phyloP scores from a whole-genome alignment of 2,329 filamentous ascomycete genomes.

The Cylindrodendrum hubeiense region DNA sequence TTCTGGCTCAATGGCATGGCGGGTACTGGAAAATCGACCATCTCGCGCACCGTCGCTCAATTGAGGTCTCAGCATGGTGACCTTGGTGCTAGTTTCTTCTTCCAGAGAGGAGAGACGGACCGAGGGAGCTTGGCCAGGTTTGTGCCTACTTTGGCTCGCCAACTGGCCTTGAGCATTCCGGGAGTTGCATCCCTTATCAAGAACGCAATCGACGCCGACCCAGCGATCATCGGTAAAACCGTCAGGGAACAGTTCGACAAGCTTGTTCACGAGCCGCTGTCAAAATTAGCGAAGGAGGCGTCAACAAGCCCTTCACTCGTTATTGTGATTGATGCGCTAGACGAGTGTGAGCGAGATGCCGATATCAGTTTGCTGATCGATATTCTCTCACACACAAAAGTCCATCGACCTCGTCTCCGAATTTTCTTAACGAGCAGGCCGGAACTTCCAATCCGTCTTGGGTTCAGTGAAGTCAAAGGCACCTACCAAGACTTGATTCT shows the following conservation, averaged over 20 bases:
- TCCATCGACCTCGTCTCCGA: background rate
- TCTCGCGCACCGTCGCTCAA: constrained; percentile 55
- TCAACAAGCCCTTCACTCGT: too few species aligned
- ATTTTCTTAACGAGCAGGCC: background rate
- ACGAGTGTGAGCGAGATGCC: background rate
- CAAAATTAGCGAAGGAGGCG: too few species aligned
- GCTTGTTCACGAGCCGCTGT: background rate
- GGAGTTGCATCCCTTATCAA: background rate
- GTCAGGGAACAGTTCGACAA: background rate
- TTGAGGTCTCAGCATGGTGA: background rate
- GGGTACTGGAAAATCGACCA: constrained; percentile 38
- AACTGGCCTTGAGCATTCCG: too few species aligned
- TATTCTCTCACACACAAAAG: background rate
- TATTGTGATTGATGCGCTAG: background rate
- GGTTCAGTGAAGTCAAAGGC: constrained; percentile 5
- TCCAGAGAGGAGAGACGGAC: constrained; percentile 54
- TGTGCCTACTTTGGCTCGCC: constrained; percentile 53
- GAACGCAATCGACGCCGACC: background rate
- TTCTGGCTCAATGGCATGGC: constrained; percentile 54
- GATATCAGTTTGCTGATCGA: background rate
- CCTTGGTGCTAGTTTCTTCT: constrained; percentile 30
- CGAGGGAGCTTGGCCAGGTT: constrained; percentile 51
- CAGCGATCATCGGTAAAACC: background rate
- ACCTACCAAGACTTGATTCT: too few species aligned
- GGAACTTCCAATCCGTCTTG: background rate